A percentile compares a stretch with the other conserved stretches of the same genome.
Conservation (phyloP, 345 rosid species). For the Microthlaspi erraticum region DNA sequence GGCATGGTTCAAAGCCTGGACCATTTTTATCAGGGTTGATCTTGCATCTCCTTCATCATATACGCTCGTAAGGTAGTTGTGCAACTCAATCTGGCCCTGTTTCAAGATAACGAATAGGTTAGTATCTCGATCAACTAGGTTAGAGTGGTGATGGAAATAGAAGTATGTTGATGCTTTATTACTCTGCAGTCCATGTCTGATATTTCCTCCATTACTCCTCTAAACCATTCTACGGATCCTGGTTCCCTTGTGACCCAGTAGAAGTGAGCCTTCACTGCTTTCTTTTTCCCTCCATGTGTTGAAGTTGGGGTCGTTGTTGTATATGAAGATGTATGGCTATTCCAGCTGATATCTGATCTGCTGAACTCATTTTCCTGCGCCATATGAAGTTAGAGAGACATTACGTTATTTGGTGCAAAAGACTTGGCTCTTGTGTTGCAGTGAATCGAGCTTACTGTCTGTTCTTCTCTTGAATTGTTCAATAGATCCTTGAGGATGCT, state of each 20-base stretch:
- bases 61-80: slow-evolving; percentile 94
- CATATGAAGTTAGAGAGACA: slow-evolving; percentile 42
- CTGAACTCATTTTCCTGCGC: slow-evolving; percentile 66
- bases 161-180: slow-evolving; percentile 37
- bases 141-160: not conserved
- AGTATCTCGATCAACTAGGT: slow-evolving; percentile 2
- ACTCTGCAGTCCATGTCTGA: slow-evolving; percentile 91
- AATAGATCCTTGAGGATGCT: slow-evolving; percentile 91
- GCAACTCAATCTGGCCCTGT: slow-evolving; percentile 95
- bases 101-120: slow-evolving; percentile 21
- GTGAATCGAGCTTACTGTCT: slow-evolving; percentile 47
- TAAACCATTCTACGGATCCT: slow-evolving; percentile 94
- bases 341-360: slow-evolving; percentile 71
- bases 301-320: slow-evolving; percentile 49
- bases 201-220: slow-evolving; percentile 94
- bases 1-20: slow-evolving; percentile 96
- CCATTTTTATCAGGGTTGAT: slow-evolving; percentile 94
- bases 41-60: slow-evolving; percentile 99
- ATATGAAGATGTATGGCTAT: slow-evolving; percentile 66
- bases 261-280: slow-evolving; percentile 75
- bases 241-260: slow-evolving; percentile 98
- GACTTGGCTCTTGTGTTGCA: not conserved
- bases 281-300: slow-evolving; percentile 59
- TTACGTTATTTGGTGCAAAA: slow-evolving; percentile 19
- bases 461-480: slow-evolving; percentile 79